Evolutionary conservation across 208 protist genomes (phyloP), one percentile per base, ranked within the genome.

Genomic region (Wallacemonas rigidus): DNA sequence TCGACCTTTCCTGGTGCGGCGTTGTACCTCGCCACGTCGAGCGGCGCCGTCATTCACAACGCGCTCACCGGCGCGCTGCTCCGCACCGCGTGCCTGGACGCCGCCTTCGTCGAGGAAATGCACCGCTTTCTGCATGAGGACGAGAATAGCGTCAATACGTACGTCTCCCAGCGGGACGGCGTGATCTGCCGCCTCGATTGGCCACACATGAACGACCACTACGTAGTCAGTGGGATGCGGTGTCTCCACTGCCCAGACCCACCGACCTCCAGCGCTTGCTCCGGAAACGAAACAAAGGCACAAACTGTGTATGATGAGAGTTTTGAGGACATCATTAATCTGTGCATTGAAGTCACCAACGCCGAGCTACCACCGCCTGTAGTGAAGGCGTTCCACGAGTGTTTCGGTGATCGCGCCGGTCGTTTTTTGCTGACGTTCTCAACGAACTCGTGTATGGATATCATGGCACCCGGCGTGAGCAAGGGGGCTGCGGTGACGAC

Each of bases 11-110:
- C 57, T 11, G 57, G 57, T 4, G 57, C 57, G 5, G 57, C 1
- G 57, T 56, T 72, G 44, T 91, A 82, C 64, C 58, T 91, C 5
- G 57, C 86, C 36, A 88, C 83, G 44, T 85, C 81, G 26, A 92
- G 89, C 65, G 87, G 87, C 8, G 81, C 84, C 12, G 64, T 82
- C 9, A 78, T 74, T 3, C 84, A 89, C 72, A 76, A 92, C 72
- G 79, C 75, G 15, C 53, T 80, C 5, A 88, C 74, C 0, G 55
- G 74, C 26, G 71, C 75, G 63, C 7, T 79, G 0, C 62, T 87
- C 2, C 63, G 63, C 40, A 50, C 75, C 17, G 48, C 9, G 15
- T 77, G 50, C 35, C 38, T 87, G 11, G 69, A 77, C 41, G 68
- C 77, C 1, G 54, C n/a, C 1, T 1, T 87, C 2, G 81, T 75